These are phyloP conservation scores for Aspergillus texensis DNA, from an alignment of 2,329 filamentous ascomycete genomes.

Conservation along the genomic window DNA sequence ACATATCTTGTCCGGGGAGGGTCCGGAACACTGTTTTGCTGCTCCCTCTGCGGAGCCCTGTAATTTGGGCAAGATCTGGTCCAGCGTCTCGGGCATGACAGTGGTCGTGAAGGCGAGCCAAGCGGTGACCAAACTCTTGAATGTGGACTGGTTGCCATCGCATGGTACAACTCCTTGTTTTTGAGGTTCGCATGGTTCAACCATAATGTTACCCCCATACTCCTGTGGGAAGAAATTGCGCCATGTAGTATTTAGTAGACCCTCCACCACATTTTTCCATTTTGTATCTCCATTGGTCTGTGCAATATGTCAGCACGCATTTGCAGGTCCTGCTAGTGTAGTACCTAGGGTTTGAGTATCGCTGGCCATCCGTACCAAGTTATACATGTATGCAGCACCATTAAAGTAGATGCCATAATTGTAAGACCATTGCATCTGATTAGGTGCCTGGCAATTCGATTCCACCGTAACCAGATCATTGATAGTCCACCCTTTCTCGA, in stretches of 20 bases:
- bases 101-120: slow-evolving; percentile 61
- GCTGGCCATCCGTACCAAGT: slow-evolving; percentile 43
- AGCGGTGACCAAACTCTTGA: slow-evolving; percentile 67
- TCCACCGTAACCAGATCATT: slow-evolving; percentile 59
- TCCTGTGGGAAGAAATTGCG: slow-evolving; percentile 52
- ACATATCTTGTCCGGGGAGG: slow-evolving; percentile 40
- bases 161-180: background rate
- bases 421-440: slow-evolving; percentile 61
- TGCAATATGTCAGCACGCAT: background rate
- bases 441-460: slow-evolving; percentile 54
- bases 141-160: slow-evolving; percentile 59
- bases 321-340: background rate
- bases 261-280: slow-evolving; percentile 57
- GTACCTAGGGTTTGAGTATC: background rate
- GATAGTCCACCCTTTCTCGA: slow-evolving; percentile 50
- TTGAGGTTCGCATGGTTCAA: slow-evolving; percentile 53
- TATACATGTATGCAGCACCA: slow-evolving; percentile 61
- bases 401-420: slow-evolving; percentile 60
- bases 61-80: slow-evolving; percentile 56
- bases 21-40: slow-evolving; percentile 39
- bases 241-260: slow-evolving; percentile 55
- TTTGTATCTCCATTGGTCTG: slow-evolving; percentile 40
- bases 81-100: slow-evolving; percentile 59
- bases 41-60: slow-evolving; percentile 57
- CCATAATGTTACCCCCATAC: slow-evolving; percentile 24